Evolutionary conservation across 2,329 filamentous ascomycete species (phyloP), one percentile per base, ranked within the genome.

Genomic region (Aspergillus alliaceus): DNA sequence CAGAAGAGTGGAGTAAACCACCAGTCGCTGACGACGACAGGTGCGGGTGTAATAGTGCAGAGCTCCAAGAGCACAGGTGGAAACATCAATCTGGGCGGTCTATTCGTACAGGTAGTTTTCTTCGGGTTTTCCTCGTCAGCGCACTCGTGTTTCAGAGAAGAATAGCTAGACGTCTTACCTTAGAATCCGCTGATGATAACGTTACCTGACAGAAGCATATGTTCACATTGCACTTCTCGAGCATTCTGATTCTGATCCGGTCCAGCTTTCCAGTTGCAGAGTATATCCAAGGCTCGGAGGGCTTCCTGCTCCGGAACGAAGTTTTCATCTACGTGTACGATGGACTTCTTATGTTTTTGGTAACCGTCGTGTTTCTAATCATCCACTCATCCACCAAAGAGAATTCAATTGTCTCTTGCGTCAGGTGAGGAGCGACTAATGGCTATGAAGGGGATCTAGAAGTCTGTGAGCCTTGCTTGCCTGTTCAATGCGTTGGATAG

Each of bases 201-300:
- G 53, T 51, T 1, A 52, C 64, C 25, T 80, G 77, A 77, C 67
- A 67, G 47, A 67, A 59, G 25, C 66, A 78, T 37, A 63, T 79
- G 32, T 72, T 69, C 50, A 71, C 66, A 2, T 39, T 68, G 39
- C 58, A 68, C 39, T 49, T 54, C 6, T 62, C 64, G 9, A 68
- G 65, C 35, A 46, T 62, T 8, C 56, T 72, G 42, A 65, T 70
- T 48, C 54, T 72, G 22, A 56, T 72, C n/a, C 64, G 69, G 48
- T 68, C 64, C 2, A 42, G 72, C 25, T 67, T 71, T 57, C 65
- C 68, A 34, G 63, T 70, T 3, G 61, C 66, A 4, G 69, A 73
- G 55, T 71, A 69, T 50, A 44, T 61, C 20, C 60, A 69, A 58
- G 69, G 69, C 1, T 61, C 58, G 31, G 58, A 66, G 12, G 69